phyloP scores from a whole-genome alignment of 2,329 filamentous ascomycete genomes.

The Cladosporium sp. region DNA sequence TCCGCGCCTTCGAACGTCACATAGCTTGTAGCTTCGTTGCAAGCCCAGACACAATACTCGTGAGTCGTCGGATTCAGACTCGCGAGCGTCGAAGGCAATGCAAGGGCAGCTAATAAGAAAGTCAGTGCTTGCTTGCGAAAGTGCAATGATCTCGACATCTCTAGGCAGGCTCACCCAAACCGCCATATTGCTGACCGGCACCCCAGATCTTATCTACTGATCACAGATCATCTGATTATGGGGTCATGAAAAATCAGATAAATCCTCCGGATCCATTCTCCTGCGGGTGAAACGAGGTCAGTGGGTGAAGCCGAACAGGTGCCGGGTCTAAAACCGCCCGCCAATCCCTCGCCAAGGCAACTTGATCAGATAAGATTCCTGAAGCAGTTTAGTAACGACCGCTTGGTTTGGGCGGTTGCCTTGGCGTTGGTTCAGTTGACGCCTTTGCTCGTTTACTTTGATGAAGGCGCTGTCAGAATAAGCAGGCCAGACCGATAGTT shows the following conservation, averaged over 20 bases:
- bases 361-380: slow-evolving; percentile 3
- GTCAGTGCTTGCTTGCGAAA: not conserved
- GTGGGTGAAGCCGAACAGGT: not conserved
- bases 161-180: not conserved
- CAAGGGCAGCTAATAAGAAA: not conserved
- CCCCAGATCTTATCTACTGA: slow-evolving; percentile 2
- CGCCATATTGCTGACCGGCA: not conserved
- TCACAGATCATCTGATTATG: slow-evolving; percentile 1
- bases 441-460: not conserved
- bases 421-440: not conserved
- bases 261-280: not conserved
- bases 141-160: not conserved
- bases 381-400: not conserved
- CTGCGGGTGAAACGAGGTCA: not conserved
- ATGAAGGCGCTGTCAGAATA: not conserved
- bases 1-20: not conserved
- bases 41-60: not conserved
- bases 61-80: not conserved
- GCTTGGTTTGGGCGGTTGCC: not conserved
- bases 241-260: not conserved
- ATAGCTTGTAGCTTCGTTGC: slow-evolving; percentile 4
- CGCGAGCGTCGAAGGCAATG: not conserved
- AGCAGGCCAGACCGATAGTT: too few species aligned
- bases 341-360: not conserved
- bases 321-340: not conserved